Conservation (phyloP, 805 yeast species). For the Cyberlindnera mississippiensis region DNA sequence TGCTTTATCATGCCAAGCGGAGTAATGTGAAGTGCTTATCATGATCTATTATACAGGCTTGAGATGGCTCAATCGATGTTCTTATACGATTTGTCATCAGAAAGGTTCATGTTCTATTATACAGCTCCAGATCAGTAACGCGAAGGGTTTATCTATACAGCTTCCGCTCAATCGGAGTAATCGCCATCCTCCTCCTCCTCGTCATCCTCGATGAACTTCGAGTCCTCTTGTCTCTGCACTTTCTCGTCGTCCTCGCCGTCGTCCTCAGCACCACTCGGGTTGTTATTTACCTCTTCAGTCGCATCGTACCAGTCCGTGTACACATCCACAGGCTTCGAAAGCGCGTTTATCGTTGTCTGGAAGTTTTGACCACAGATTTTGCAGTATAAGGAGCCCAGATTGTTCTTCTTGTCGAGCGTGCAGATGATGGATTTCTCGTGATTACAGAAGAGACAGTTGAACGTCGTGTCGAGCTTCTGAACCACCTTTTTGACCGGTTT, state of each 20-base stretch:
- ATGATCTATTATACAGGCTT: too few species aligned
- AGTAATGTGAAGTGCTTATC: too few species aligned
- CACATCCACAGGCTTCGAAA: conserved; percentile 87
- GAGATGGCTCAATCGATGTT: too few species aligned
- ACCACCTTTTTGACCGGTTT: conserved; percentile 77
- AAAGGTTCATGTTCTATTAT: too few species aligned
- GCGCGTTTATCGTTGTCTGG: conserved; percentile 76
- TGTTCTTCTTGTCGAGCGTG: conserved; percentile 78
- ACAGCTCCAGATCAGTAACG: conserved; percentile 2
- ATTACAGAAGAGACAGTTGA: conserved; percentile 91
- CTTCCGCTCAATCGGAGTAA: conserved; percentile 24
- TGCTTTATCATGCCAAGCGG: too few species aligned
- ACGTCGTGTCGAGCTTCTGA: conserved; percentile 74
- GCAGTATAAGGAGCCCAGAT: conserved; percentile 80
- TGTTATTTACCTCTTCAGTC: conserved; percentile 58
- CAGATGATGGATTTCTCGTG: conserved; percentile 92
- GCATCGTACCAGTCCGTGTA: conserved; percentile 99
- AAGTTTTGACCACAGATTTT: conserved; percentile 93
- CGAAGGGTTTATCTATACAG: too few species aligned
- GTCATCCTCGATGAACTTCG: conserved; percentile 13
- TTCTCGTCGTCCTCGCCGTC: conserved; percentile 18
- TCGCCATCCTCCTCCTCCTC: conserved; percentile 28
- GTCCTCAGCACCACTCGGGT: conserved; percentile 31
- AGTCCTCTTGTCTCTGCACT: conserved; percentile 9
- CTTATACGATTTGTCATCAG: too few species aligned